Conservation (phyloP, 805 yeast genomes). For the Wickerhamomyces bovis region DNA sequence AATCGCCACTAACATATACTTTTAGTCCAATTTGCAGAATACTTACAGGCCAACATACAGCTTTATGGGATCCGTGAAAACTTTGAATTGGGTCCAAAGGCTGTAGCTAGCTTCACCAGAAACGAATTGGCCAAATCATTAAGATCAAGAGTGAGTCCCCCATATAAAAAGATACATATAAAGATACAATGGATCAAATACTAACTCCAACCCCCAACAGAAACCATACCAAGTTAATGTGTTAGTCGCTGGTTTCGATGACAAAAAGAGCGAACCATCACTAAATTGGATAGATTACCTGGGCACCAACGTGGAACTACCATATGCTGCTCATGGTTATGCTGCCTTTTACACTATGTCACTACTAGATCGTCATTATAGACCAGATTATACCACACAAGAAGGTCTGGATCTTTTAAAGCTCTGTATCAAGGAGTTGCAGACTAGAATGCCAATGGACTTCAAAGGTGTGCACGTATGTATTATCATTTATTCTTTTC, state of each 20-base stretch:
- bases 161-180: background rate
- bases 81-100: slow-evolving; percentile 74
- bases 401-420: slow-evolving; percentile 75
- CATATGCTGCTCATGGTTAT: slow-evolving; percentile 97
- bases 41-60: slow-evolving; percentile 87
- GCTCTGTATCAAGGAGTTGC: slow-evolving; percentile 71
- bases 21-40: slow-evolving; percentile 83
- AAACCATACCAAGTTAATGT: slow-evolving; percentile 94
- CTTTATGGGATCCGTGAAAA: slow-evolving; percentile 82
- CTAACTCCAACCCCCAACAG: slow-evolving; percentile 18
- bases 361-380: slow-evolving; percentile 83
- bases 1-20: slow-evolving; percentile 10
- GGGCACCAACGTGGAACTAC: slow-evolving; percentile 85
- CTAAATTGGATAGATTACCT: slow-evolving; percentile 89
- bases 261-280: slow-evolving; percentile 49
- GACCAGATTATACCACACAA: slow-evolving; percentile 63
- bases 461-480: slow-evolving; percentile 72
- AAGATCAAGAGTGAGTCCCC: slow-evolving; percentile 62
- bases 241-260: slow-evolving; percentile 80
- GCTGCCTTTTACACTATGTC: slow-evolving; percentile 95
- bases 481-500: background rate
- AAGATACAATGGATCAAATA: background rate
- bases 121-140: slow-evolving; percentile 80
- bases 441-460: slow-evolving; percentile 85
- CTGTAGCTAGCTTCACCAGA: slow-evolving; percentile 85